Conservation (phyloP, 371 early-diverging fungal species). For the Mortierella sp. region DNA sequence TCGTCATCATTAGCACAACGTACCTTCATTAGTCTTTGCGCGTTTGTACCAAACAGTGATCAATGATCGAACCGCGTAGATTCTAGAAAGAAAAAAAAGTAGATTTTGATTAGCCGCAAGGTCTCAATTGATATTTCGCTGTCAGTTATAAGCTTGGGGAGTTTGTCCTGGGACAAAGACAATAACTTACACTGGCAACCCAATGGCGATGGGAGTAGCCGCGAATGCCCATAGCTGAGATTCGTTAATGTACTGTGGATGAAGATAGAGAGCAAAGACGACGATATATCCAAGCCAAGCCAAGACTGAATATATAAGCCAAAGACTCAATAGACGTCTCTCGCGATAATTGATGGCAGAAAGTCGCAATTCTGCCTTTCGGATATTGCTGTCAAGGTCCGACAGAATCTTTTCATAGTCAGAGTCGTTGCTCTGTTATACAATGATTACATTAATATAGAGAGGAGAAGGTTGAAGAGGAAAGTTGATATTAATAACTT, state of each 20-base stretch:
- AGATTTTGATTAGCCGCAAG: not conserved
- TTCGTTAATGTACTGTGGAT: slow-evolving; percentile 59
- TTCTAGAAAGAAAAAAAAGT: slow-evolving; percentile 40
- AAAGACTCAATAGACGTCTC: slow-evolving; percentile 73
- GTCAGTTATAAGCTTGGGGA: not conserved
- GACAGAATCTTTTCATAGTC: slow-evolving; percentile 88
- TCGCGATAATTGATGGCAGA: slow-evolving; percentile 73
- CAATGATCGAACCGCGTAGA: slow-evolving; percentile 64
- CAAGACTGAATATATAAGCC: slow-evolving; percentile 78
- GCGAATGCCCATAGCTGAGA: slow-evolving; percentile 63
- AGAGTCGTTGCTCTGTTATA: slow-evolving; percentile 59
- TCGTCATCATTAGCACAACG: not conserved
- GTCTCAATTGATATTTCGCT: not conserved
- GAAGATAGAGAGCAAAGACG: slow-evolving; percentile 68
- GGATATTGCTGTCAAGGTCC: slow-evolving; percentile 81
- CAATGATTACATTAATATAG: not conserved
- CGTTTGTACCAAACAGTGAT: slow-evolving; percentile 70
- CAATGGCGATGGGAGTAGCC: slow-evolving; percentile 62
- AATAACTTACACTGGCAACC: slow-evolving; percentile 66
- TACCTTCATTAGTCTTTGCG: slow-evolving; percentile 70
- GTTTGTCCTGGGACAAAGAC: too few species aligned
- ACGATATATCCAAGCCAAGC: slow-evolving; percentile 75
- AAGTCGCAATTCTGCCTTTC: slow-evolving; percentile 75
- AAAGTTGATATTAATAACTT: slow-evolving; percentile 27
- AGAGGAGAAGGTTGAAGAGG: not conserved